Evolutionary conservation across 768 basidiomycete genomes (phyloP).

Genomic region (Auricularia sp.): DNA sequence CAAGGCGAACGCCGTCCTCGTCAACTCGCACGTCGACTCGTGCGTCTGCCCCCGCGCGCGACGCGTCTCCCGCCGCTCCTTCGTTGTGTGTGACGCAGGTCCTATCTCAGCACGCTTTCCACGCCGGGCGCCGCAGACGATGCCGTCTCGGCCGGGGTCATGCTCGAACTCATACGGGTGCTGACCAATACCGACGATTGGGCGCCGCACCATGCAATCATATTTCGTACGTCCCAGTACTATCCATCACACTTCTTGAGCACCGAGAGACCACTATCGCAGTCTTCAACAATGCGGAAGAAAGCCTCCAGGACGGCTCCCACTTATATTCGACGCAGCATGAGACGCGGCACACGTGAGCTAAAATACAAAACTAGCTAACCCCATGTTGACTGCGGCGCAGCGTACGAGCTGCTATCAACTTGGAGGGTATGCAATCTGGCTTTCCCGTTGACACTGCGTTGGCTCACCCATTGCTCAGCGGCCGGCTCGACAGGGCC

Average conservation of each 20-base stretch:
- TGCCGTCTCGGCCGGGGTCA: slow-evolving; percentile 76
- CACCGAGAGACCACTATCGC: slow-evolving; percentile 1
- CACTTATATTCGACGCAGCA: slow-evolving; percentile 92
- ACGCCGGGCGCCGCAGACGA: slow-evolving; percentile 73
- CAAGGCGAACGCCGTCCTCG: slow-evolving; percentile 73
- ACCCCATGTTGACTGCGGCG: neutral
- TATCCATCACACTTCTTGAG: neutral
- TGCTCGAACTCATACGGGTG: slow-evolving; percentile 83
- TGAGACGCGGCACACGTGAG: slow-evolving; percentile 56
- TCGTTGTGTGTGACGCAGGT: neutral
- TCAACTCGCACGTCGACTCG: slow-evolving; percentile 77
- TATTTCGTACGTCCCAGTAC: slow-evolving; percentile 49
- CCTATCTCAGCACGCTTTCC: neutral
- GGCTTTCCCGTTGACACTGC: neutral
- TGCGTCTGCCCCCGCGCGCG: neutral
- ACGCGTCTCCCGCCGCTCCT: slow-evolving; percentile 74
- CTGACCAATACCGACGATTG: slow-evolving; percentile 52
- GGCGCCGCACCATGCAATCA: slow-evolving; percentile 64
- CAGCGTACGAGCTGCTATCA: slow-evolving; percentile 78
- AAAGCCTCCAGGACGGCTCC: slow-evolving; percentile 88
- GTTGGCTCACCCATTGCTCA: slow-evolving; percentile 14
- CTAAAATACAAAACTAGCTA: too few relatives aligned
- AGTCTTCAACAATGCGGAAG: slow-evolving; percentile 96
- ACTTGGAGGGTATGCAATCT: slow-evolving; percentile 61
- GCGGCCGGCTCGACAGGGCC: slow-evolving; percentile 83